These are phyloP conservation scores for Lasiodiplodia theobromae DNA, from an alignment of 2,329 filamentous ascomycete species.

Conservation along the genomic window DNA sequence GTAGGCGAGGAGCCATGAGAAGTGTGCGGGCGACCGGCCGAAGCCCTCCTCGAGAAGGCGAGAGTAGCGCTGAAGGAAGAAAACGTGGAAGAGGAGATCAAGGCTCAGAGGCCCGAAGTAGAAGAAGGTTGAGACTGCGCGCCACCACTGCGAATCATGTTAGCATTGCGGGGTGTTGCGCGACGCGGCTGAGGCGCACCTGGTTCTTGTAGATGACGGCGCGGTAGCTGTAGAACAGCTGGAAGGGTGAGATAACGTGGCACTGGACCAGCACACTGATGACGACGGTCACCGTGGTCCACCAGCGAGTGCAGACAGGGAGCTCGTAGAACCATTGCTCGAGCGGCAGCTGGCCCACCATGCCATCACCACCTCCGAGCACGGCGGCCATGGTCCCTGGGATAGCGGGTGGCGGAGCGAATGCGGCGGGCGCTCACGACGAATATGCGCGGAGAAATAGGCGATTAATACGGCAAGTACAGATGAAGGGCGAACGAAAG, in stretches of 20 bases:
- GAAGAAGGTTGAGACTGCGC: constrained; percentile 92
- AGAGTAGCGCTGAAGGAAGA: constrained; percentile 96
- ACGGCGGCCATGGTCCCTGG: constrained; percentile 53
- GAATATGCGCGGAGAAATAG: background rate
- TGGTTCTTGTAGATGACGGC: constrained; percentile 91
- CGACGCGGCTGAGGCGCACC: constrained; percentile 60
- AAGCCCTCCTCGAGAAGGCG: constrained; percentile 93
- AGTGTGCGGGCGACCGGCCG: constrained; percentile 89
- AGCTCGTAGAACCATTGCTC: constrained; percentile 99
- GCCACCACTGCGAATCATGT: constrained; percentile 77
- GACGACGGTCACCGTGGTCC: constrained; percentile 90
- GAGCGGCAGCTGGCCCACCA: constrained; percentile 73
- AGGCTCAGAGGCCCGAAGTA: constrained; percentile 96
- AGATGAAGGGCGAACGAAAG: background rate
- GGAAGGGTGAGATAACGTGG: constrained; percentile 88
- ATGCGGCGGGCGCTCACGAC: background rate
- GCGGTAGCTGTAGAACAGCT: constrained; percentile 95
- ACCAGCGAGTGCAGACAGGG: constrained; percentile 94
- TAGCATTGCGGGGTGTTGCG: background rate
- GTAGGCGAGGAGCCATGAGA: constrained; percentile 92
- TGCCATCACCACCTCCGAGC: constrained; percentile 48
- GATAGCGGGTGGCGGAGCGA: constrained; percentile 9
- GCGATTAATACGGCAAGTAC: background rate
- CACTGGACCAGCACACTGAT: constrained; percentile 92
- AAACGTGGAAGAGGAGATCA: constrained; percentile 96